Conservation (phyloP, 148 eudicot genomes). For the Camellia granthamiana region DNA sequence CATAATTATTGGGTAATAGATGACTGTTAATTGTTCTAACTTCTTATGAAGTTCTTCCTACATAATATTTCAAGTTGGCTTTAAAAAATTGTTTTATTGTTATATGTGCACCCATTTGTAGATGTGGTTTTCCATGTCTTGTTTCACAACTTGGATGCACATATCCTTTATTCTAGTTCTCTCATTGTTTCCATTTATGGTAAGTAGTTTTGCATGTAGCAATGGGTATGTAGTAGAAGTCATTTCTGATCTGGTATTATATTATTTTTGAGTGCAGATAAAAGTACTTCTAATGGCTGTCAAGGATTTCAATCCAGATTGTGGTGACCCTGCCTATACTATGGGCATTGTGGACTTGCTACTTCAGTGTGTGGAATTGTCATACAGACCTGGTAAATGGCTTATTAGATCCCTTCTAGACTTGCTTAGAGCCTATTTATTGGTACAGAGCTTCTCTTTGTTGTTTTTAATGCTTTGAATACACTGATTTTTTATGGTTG, state of each 20-base stretch:
- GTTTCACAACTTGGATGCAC: background rate
- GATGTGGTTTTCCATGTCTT: background rate
- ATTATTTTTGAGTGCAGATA: constrained; percentile 51
- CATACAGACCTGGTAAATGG: constrained; percentile 80
- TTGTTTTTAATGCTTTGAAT: constrained; percentile 11
- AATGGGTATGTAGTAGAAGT: background rate
- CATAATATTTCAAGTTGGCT: background rate
- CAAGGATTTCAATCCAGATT: constrained; percentile 74
- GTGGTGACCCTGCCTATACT: constrained; percentile 89
- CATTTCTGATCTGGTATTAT: background rate
- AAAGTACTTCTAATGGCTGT: constrained; percentile 88
- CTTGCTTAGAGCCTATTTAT: constrained; percentile 1
- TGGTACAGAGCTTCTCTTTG: background rate
- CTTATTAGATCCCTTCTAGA: constrained; percentile 12
- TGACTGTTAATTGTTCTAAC: background rate
- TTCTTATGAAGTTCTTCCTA: background rate
- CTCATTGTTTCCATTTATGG: background rate
- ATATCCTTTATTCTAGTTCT: background rate
- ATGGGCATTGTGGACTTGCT: constrained; percentile 96
- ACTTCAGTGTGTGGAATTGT: constrained; percentile 91
- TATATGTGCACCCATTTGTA: background rate
- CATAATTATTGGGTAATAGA: background rate
- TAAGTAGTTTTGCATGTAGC: background rate
- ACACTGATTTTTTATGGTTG: background rate
- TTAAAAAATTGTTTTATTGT: background rate